Evolutionary conservation across 1,284 basidiomycete species (phyloP).

Genomic region (Ustilago cynodontis): DNA sequence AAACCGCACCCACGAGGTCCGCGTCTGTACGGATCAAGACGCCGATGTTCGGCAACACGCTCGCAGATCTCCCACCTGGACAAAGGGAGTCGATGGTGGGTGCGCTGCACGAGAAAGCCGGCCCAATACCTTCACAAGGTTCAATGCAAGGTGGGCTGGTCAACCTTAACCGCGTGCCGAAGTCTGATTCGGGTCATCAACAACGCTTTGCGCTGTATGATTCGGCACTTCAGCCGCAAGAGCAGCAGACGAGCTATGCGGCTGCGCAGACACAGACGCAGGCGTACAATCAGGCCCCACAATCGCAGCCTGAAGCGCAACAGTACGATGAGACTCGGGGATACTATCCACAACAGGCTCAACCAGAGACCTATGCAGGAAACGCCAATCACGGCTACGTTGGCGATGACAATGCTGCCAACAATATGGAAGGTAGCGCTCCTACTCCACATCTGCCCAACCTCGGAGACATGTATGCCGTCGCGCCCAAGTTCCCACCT

Average conservation of each 20-base stretch:
- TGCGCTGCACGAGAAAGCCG: conserved; percentile 13
- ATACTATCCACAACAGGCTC: conserved; percentile 9
- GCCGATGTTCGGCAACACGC: conserved; percentile 34
- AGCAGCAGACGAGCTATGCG: conserved; percentile 1
- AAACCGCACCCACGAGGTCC: conserved; percentile 15
- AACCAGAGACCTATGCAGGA: not conserved
- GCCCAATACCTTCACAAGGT: conserved; percentile 6
- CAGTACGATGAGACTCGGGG: conserved; percentile 6
- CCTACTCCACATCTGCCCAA: conserved; percentile 19
- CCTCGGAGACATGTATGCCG: conserved; percentile 25
- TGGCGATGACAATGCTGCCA: not conserved
- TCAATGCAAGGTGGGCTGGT: conserved; percentile 2
- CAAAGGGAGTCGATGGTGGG: conserved; percentile 24
- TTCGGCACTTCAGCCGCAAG: conserved; percentile 6
- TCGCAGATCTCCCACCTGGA: conserved; percentile 23
- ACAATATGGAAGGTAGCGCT: conserved; percentile 6
- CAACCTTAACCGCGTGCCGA: conserved; percentile 5
- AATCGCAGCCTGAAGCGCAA: conserved; percentile 4
- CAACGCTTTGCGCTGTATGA: conserved; percentile 1
- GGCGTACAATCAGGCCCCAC: not conserved
- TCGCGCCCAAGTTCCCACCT: conserved; percentile 33
- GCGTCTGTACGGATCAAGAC: conserved; percentile 35
- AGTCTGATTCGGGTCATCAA: conserved; percentile 5
- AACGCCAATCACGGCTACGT: conserved; percentile 1
- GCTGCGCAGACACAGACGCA: not conserved